A percentile compares a stretch with the other conserved stretches of the same genome.
phyloP scores from a whole-genome alignment of 2,329 filamentous ascomycete species.

The Karstenula rhodostoma region DNA sequence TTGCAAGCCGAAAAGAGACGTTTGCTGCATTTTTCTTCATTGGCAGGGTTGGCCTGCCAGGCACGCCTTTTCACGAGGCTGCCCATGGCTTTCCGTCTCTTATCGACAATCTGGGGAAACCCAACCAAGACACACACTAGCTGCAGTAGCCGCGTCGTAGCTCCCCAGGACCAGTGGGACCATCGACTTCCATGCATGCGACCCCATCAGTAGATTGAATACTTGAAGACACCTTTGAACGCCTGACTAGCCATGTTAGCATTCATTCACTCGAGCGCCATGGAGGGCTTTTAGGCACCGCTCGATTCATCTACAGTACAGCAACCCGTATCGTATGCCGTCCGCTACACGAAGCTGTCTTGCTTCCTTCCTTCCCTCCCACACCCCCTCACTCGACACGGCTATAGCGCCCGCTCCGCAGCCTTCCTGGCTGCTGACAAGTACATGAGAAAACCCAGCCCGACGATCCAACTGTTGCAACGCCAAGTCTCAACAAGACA shows the following conservation, averaged over 20 bases:
- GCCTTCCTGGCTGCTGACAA: conserved; percentile 3
- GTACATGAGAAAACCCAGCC: conserved; percentile 6
- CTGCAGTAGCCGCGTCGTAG: neutral
- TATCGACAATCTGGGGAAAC: neutral
- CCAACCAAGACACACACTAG: neutral
- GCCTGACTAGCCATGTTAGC: neutral
- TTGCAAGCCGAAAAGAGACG: neutral
- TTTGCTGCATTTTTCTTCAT: neutral
- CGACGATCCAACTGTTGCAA: conserved; percentile 8
- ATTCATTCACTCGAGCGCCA: neutral
- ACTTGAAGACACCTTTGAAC: neutral
- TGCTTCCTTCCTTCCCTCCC: neutral
- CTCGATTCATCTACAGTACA: conserved; percentile 29
- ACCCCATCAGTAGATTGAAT: neutral
- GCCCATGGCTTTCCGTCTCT: neutral
- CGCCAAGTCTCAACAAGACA: conserved; percentile 12
- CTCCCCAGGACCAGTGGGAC: neutral
- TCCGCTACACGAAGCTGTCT: neutral
- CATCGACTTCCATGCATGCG: neutral
- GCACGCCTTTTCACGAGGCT: neutral
- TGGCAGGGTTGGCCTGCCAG: neutral
- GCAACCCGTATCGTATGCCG: neutral
- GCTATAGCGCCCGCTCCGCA: conserved; percentile 8
- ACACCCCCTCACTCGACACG: conserved; percentile 4
- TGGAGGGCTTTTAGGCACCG: conserved; percentile 14